Base-by-base conservation (phyloP, 116 monocot genomes). In the Papilionanthe hybrid region DNA sequence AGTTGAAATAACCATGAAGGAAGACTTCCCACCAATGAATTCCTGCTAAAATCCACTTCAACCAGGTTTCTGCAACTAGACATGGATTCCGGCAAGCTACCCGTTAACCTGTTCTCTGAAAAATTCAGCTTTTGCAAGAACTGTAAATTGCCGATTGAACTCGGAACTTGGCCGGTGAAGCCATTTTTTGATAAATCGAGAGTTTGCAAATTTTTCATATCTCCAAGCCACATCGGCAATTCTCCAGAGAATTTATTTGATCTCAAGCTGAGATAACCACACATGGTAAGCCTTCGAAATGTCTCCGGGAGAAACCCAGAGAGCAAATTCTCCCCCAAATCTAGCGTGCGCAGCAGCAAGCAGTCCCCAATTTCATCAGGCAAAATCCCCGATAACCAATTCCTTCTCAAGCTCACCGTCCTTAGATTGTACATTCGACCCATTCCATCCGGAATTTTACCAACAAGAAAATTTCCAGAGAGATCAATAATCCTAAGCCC, bases 51-150 rank as follows among this genome's bases (percentile, higher is more conserved):
- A 85, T 93, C 86, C 18, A 86, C 82, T 12, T 81, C 81, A 72
- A 37, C 2, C 7, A 96, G 82, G 43, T 77, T 79, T 22, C 42
- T 84, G 15, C 86, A 91, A 19, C 44, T 29, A 12, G 72, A 75
- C 47, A 95, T 85, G 17, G 88, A 85, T 57, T 89, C 88, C 12
- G 95, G 93, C 84, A 96, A 86, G 80, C 76, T 78, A n/a, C 93
- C 91, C 0, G 32, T 72, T 44, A 96, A 75, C 20, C 19, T 47
- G 60, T 96, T 96, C 11, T 71, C 49, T 7, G 93, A 91, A 27
- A 93, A 48, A 75, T 90, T 83, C 76, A 93, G 48, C 12, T 74
- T 68, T 78, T 90, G 83, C 74, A 96, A 67, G 1, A 65, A 20
- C 66, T 44, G 57, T 68, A 96, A 77, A 27, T 77, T 75, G 19